Evolutionary conservation across 2,329 filamentous ascomycete species (phyloP), one percentile per base, ranked within the genome.

Genomic region (Kalmusia sp.): DNA sequence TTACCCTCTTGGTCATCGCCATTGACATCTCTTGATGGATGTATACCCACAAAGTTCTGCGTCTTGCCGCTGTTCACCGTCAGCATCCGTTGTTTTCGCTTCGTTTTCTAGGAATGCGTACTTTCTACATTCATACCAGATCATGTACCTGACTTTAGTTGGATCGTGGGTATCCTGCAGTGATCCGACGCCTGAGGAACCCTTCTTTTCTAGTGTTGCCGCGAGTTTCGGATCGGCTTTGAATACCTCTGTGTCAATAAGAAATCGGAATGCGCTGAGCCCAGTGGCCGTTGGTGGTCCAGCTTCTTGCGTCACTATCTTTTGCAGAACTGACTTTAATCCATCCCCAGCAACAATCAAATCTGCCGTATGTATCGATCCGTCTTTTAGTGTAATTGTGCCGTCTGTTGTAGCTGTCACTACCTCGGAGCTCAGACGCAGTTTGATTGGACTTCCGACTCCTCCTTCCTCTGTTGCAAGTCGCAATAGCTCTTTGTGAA

Each of bases 331-430:
- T 22, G 37, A 44, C 19, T 51, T 35, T 19, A 51, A 30, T 11
- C 52, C 54, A 15, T 57, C 54, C 5, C 51, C 51, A 11, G 39
- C 47, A 22, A 54, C 47, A 2, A 58, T 35, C 4, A 58, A 40
- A 40, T 58, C 55, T 17, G 52, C 52, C 12, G 19, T 49, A 9
- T 44, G 37, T n/a, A 24, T n/a, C 6, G 31, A 22, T 27, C 55
- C 55, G 15, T 52, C 38, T n/a, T 48, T 34, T 2, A 58, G 30
- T 12, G 30, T 21, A 21, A 57, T 45, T 3, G 30, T 33, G 1
- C 54, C 54, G 11, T 54, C 33, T 24, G 17, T 21, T 21, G 24
- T 19, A 2, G 46, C 34, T 12, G 30, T 28, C 3, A 40, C 35
- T 4, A 46, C 43, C 37, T 44, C 51, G 15, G 21, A 33, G 35